Evolutionary conservation across 441 rosid genomes (phyloP), one percentile per base, ranked within the genome.

Genomic region (Adansonia rubrostipa): DNA sequence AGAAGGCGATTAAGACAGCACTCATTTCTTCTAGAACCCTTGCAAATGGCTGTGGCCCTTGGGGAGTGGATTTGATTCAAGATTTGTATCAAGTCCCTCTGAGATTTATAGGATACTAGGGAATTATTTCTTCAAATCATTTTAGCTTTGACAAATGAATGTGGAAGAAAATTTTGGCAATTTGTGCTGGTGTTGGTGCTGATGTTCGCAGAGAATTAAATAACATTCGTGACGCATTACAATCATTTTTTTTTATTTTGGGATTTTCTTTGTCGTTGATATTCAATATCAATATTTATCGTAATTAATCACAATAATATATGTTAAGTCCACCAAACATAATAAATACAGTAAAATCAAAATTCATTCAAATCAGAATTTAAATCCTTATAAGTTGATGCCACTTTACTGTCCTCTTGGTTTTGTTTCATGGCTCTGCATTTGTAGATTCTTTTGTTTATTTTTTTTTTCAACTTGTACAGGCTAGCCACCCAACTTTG

Each of bases 11-110:
- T n/a, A 11, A 10, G 40, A 36, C 22, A 69, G 57, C 73, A 48
- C 40, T 48, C 11, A 20, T 36, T 24, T 62, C 28, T n/a, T 40
- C 24, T 58, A 24, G 50, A 24, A n/a, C 74, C 9, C 6, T 4
- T 40, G 17, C 11, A 47, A 50, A 22, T 36, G 44, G 28, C 5
- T n/a, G 71, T 70, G 74, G 58, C 73, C 33, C 40, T 69, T n/a
- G 40, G 58, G 20, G 9, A 70, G 58, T 48, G 58, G 58, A 14
- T 48, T 48, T 70, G 73, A 58, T 70, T 70, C 73, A 47, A 70
- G 57, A 70, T 70, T 51, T 70, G 57, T 48, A 22, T 22, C 10
- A 45, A 28, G 15, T 36, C 40, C 68, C 66, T 19, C 33, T 2
- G 10, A 44, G 60, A 24, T 70, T 22, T n/a, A 24, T 24, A 24